Evolutionary conservation across 345 rosid genomes (phyloP).

Genomic region (Arabidopsis arenosa): DNA sequence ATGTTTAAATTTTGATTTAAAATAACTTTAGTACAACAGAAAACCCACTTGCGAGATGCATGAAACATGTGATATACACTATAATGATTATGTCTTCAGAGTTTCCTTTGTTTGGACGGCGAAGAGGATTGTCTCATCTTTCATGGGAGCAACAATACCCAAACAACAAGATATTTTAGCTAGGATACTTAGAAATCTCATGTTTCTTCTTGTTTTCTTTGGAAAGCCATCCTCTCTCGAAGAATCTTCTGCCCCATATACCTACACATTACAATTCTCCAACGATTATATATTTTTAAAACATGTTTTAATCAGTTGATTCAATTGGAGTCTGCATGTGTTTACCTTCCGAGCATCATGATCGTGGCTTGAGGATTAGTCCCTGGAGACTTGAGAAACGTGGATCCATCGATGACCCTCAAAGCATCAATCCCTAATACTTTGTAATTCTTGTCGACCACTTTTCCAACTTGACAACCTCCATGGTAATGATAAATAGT

Average conservation of each 20-base stretch:
- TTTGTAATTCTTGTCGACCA: slow-evolving; percentile 56
- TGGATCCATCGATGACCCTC: slow-evolving; percentile 65
- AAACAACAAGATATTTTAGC: neutral
- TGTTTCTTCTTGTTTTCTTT: neutral
- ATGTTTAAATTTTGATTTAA: no score
- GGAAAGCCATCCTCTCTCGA: slow-evolving; percentile 25
- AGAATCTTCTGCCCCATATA: slow-evolving; percentile 55
- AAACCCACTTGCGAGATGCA: neutral
- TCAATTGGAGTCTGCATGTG: neutral
- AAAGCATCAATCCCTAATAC: slow-evolving; percentile 55
- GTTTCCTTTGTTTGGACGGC: no score
- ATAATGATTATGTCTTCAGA: neutral
- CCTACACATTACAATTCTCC: slow-evolving; percentile 30
- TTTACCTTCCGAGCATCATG: slow-evolving; percentile 83
- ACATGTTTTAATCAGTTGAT: neutral
- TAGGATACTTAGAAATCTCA: neutral
- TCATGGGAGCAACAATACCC: neutral
- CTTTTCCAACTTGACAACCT: slow-evolving; percentile 66
- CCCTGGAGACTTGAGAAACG: slow-evolving; percentile 59
- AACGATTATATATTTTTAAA: neutral
- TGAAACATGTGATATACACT: neutral
- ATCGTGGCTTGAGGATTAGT: slow-evolving; percentile 71
- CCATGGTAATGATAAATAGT: slow-evolving; percentile 78
- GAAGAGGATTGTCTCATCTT: neutral
- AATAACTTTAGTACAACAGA: neutral